These are phyloP conservation scores for Tubosaeta sp. DNA, from an alignment of 768 basidiomycete species.

Conservation along the genomic window DNA sequence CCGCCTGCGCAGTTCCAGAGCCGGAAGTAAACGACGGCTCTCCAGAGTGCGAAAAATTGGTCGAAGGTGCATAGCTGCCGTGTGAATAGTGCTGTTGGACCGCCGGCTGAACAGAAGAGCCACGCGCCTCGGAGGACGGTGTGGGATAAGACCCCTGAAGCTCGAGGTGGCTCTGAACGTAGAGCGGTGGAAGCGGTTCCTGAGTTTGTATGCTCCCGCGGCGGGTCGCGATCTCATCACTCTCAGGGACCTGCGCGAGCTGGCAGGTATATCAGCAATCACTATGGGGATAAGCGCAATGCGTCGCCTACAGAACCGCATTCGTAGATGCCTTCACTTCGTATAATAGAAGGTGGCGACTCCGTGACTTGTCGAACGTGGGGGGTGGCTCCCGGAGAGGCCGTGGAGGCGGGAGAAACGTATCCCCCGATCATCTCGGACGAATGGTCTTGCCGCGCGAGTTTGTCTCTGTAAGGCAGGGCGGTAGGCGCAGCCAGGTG, in stretches of 20 bases:
- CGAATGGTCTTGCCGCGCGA: conserved; percentile 20
- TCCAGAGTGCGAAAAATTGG: conserved; percentile 9
- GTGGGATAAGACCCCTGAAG: conserved; percentile 13
- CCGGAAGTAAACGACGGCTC: conserved; percentile 18
- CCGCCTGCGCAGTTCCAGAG: conserved; percentile 7
- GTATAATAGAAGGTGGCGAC: conserved; percentile 17
- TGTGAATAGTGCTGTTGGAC: conserved; percentile 18
- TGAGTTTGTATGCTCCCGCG: conserved; percentile 25
- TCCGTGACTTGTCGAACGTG: conserved; percentile 25
- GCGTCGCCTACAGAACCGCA: conserved; percentile 21
- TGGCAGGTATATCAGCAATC: conserved; percentile 3
- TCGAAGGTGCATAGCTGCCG: conserved; percentile 9
- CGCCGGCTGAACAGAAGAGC: conserved; percentile 14
- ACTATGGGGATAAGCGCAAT: not conserved
- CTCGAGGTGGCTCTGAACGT: conserved; percentile 17
- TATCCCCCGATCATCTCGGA: conserved; percentile 30
- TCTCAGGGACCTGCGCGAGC: conserved; percentile 23
- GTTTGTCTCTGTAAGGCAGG: conserved; percentile 24
- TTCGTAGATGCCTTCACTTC: conserved; percentile 25
- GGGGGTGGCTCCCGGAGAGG: conserved; percentile 38
- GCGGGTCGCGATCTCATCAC: conserved; percentile 20
- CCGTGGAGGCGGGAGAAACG: conserved; percentile 42
- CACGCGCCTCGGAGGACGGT: conserved; percentile 15
- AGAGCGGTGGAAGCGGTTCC: conserved; percentile 22
- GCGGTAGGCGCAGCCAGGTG: conserved; percentile 19